Percentiles rank a stretch among this genome's conserved stretches.
These are phyloP conservation scores for Beauveria sp. DNA, from an alignment of 2,329 filamentous ascomycete species.

Conservation along the genomic window DNA sequence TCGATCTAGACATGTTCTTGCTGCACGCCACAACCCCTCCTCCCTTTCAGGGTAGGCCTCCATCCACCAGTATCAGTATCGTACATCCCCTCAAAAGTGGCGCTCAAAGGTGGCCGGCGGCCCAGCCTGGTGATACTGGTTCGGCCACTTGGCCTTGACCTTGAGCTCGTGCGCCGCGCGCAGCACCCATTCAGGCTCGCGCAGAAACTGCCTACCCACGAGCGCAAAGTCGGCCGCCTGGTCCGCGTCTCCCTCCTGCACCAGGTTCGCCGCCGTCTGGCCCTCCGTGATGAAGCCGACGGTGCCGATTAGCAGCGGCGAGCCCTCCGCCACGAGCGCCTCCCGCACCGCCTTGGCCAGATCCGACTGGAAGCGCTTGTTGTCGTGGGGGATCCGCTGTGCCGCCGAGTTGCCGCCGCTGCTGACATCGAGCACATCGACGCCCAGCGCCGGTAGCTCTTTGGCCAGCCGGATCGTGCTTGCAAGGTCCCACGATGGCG, in stretches of 20 bases:
- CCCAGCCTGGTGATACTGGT: slow-evolving; percentile 47
- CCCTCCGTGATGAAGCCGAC: slow-evolving; percentile 69
- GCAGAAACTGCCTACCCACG: slow-evolving; percentile 68
- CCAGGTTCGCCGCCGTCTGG: slow-evolving; percentile 54
- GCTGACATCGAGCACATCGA: slow-evolving; percentile 80
- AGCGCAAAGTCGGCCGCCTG: slow-evolving; percentile 60
- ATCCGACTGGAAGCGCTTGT: slow-evolving; percentile 65
- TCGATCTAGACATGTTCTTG: too few species aligned
- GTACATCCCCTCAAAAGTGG: neutral
- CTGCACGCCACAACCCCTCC: neutral
- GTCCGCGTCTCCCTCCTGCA: slow-evolving; percentile 39
- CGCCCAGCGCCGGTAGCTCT: slow-evolving; percentile 61
- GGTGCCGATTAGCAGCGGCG: slow-evolving; percentile 55
- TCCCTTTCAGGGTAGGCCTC: neutral
- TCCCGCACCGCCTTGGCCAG: slow-evolving; percentile 38
- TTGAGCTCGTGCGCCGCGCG: slow-evolving; percentile 64
- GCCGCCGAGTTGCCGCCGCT: slow-evolving; percentile 61
- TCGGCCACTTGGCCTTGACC: slow-evolving; percentile 63
- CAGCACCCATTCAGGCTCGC: slow-evolving; percentile 74
- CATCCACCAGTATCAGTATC: too few species aligned
- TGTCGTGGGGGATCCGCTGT: slow-evolving; percentile 49
- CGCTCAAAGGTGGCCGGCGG: slow-evolving; percentile 15
- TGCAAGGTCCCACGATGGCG: slow-evolving; percentile 58
- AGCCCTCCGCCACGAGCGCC: slow-evolving; percentile 43
- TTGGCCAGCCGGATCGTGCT: slow-evolving; percentile 48